phyloP scores from a whole-genome alignment of 805 yeast species.

The Nakazawaea laoshanensis region DNA sequence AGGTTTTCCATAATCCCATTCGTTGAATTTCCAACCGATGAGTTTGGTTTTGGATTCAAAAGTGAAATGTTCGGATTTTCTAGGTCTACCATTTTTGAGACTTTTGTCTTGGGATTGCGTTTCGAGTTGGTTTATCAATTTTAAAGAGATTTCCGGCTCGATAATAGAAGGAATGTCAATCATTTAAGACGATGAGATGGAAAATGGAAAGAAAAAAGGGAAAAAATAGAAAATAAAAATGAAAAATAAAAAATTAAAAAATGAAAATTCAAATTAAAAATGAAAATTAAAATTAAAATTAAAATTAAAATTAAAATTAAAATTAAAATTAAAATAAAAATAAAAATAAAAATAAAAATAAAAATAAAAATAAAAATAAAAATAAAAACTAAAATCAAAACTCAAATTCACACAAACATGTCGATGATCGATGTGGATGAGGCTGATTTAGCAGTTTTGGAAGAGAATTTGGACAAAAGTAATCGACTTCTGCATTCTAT shows the following conservation, averaged over 20 bases:
- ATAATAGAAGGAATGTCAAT: no score
- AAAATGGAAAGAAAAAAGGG: neutral
- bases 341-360: no score
- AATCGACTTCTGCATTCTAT: constrained; percentile 48
- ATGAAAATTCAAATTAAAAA: no score
- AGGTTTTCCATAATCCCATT: constrained; percentile 71
- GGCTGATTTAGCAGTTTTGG: constrained; percentile 76
- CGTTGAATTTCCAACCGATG: constrained; percentile 74
- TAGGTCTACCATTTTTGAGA: constrained; percentile 18
- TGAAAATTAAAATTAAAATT: no score
- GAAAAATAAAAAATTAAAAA: no score
- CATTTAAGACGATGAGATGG: neutral
- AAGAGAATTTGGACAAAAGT: constrained; percentile 60
- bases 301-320: no score
- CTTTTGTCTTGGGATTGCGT: neutral
- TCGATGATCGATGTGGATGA: constrained; percentile 52
- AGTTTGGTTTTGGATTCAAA: constrained; percentile 15
- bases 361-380: no score
- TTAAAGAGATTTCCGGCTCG: no score
- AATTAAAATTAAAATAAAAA: no score
- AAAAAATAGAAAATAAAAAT: no score
- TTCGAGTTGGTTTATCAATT: no score
- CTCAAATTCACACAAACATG: constrained; percentile 2
- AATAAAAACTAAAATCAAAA: no score
- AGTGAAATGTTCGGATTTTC: constrained; percentile 16